Conservation (phyloP, 176 grass and related monocot genomes). For the Aegilops bicornis region DNA sequence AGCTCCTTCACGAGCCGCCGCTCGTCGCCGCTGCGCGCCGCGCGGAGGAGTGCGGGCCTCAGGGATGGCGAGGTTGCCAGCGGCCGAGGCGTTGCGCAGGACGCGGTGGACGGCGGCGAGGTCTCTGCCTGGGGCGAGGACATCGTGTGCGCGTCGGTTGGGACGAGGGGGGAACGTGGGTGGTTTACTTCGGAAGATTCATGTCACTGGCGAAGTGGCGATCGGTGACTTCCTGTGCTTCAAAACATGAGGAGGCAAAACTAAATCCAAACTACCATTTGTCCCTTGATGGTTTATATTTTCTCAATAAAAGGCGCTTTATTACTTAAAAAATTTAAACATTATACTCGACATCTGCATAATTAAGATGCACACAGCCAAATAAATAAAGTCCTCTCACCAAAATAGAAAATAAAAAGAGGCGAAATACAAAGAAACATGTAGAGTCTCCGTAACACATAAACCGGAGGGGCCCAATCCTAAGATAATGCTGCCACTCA, state of each 20-base stretch:
- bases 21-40: conserved; percentile 47
- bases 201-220: neutral
- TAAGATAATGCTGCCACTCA: no score
- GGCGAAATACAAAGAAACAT: no score
- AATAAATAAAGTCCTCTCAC: no score
- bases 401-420: no score
- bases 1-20: conserved; percentile 53
- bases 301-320: no score
- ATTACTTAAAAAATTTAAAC: no score
- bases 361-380: no score
- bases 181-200: neutral
- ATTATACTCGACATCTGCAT: no score
- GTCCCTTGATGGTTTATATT: neutral
- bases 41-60: conserved; percentile 36
- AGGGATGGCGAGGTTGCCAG: conserved; percentile 5
- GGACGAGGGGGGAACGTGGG: neutral
- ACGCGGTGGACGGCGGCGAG: conserved; percentile 35
- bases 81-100: conserved; percentile 35
- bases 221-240: neutral
- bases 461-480: no score
- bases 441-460: no score
- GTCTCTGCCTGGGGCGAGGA: conserved; percentile 25
- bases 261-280: neutral
- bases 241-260: neutral
- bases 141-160: conserved; percentile 32